Evolutionary conservation across 2,329 filamentous ascomycete genomes (phyloP).

Genomic region (Exophiala calicioides): DNA sequence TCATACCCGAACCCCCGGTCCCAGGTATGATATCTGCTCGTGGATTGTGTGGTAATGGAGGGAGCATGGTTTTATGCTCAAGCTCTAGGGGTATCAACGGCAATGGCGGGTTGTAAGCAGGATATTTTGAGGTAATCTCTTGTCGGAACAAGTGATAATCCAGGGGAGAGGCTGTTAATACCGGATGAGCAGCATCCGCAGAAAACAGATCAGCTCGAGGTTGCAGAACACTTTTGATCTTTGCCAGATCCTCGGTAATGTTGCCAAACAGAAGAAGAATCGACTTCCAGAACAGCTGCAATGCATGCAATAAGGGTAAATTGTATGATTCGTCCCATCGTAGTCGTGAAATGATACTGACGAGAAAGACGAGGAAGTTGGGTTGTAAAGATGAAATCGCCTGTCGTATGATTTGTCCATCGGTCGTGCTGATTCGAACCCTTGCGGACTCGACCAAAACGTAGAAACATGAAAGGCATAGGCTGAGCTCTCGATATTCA

Average conservation of each 20-base stretch:
- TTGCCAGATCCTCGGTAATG: conserved; percentile 64
- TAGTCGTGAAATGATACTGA: conserved; percentile 41
- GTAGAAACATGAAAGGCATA: conserved; percentile 32
- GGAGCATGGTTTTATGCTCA: conserved; percentile 87
- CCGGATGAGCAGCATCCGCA: conserved; percentile 60
- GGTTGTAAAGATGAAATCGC: conserved; percentile 24
- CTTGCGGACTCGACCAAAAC: conserved; percentile 30
- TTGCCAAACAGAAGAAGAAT: conserved; percentile 84
- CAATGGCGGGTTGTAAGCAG: conserved; percentile 87
- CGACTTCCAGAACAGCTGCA: conserved; percentile 89
- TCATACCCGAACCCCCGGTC: conserved; percentile 41
- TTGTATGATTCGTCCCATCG: conserved; percentile 66
- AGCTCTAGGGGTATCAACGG: conserved; percentile 81
- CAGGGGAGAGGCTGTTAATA: conserved; percentile 88
- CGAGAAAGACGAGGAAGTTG: conserved; percentile 29
- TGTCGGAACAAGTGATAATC: conserved; percentile 97
- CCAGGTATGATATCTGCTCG: conserved; percentile 60
- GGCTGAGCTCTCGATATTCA: conserved; percentile 28
- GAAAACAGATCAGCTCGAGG: conserved; percentile 57
- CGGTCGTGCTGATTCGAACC: conserved; percentile 12
- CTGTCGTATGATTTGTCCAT: conserved; percentile 21
- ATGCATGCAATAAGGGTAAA: conserved; percentile 65
- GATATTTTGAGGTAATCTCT: conserved; percentile 97
- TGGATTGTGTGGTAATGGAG: conserved; percentile 75
- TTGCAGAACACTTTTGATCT: conserved; percentile 70